Evolutionary conservation across 306 rosid species (phyloP), one percentile per base, ranked within the genome.

Genomic region (Gleditsia sinensis): DNA sequence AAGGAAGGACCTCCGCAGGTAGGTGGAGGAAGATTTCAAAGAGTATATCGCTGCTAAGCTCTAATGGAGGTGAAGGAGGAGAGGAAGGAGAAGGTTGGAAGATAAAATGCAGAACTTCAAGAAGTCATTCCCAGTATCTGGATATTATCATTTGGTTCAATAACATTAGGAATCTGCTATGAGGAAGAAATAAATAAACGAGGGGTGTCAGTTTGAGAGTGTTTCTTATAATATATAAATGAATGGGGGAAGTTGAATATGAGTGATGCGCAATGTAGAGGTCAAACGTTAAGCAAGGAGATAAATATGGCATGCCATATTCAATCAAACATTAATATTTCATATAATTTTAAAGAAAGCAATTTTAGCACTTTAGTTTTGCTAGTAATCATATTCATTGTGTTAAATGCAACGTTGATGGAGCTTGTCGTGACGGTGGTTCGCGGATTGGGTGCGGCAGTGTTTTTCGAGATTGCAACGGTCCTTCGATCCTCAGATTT

Each of bases 21-120:
- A 19, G 27, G 56, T 2, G 56, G 43, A 72, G 68, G 64, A 78
- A 78, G 23, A 78, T 71, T 33, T 78, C 82, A 0, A 78, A 78
- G 24, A 78, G 59, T 5, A 62, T 37, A 36, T 78, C 82, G 2
- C 51, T 71, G 60, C 82, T 51, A 7, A 78, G 37, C 4, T 78
- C 77, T 7, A 49, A 58, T 0, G 17, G 11, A 50, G 27, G 13
- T 4, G 21, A 12, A 17, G 56, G 5, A 10, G 61, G 61, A 73
- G 34, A n/a, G n/a, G n/a, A 36, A 20, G 34, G 63, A 20, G 42
- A 3, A 0, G 39, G 16, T 3, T 9, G 37, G 63, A 61, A 16
- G 16, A 61, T 23, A 17, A 34, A 20, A 60, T 61, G 51, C 11
- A 32, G 32, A 30, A 64, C 54, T 63, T 63, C 39, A 12, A 27